Conservation (phyloP, 1,284 basidiomycete genomes). For the Trametes versicolor region DNA sequence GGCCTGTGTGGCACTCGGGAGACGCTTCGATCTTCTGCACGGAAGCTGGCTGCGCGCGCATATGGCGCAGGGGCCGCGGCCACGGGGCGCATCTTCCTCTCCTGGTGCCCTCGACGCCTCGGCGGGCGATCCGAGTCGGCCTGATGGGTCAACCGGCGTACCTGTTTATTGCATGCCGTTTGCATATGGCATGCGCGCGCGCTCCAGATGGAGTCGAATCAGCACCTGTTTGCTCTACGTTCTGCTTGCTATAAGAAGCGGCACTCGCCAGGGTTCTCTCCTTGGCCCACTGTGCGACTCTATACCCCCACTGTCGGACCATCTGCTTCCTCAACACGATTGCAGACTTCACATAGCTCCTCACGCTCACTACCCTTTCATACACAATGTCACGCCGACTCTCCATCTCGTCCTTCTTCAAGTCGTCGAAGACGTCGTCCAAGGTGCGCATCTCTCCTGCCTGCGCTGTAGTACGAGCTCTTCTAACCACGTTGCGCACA, state of each 20-base stretch:
- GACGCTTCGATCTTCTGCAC: slow-evolving; percentile 20
- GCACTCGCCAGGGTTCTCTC: not conserved
- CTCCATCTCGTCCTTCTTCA: slow-evolving; percentile 32
- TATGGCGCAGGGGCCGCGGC: slow-evolving; percentile 20
- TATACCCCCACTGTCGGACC: slow-evolving; percentile 14
- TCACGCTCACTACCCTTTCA: not conserved
- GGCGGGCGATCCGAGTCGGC: slow-evolving; percentile 29
- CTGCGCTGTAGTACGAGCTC: not conserved
- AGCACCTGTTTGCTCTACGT: slow-evolving; percentile 9
- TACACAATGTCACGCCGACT: slow-evolving; percentile 25
- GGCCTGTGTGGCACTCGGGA: slow-evolving; percentile 23
- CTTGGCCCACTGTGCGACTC: slow-evolving; percentile 12
- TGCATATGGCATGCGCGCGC: slow-evolving; percentile 18
- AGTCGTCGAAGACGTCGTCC: slow-evolving; percentile 27
- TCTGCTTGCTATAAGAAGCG: slow-evolving; percentile 23
- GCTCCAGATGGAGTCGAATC: slow-evolving; percentile 22
- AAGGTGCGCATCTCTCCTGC: slow-evolving; percentile 16
- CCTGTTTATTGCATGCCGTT: slow-evolving; percentile 17
- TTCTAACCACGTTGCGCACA: slow-evolving; percentile 1
- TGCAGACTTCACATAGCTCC: not conserved
- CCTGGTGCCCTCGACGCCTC: slow-evolving; percentile 6
- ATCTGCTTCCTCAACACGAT: not conserved
- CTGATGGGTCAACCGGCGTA: slow-evolving; percentile 18
- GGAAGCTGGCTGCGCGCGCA: slow-evolving; percentile 17
- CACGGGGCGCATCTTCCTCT: slow-evolving; percentile 20